Evolutionary conservation across 208 protist species (phyloP).

Genomic region (Trypanosoma boissoni): DNA sequence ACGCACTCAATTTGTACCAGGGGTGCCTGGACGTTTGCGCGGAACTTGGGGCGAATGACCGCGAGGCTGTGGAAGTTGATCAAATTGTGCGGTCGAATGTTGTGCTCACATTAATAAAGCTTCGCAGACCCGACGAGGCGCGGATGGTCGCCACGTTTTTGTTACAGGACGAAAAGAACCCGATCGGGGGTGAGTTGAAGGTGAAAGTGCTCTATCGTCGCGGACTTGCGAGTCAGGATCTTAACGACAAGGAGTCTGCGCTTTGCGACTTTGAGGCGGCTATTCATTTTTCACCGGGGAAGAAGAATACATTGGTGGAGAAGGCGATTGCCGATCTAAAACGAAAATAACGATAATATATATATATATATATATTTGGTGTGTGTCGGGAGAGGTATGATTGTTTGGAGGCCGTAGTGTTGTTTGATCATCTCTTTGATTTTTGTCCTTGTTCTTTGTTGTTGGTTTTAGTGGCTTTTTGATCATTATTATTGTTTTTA

Average conservation of each 20-base stretch:
- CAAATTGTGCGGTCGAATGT: slow-evolving; percentile 73
- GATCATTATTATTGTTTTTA: slow-evolving; percentile 7
- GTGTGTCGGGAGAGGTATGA: no score
- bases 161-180: slow-evolving; percentile 50
- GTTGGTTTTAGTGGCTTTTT: background rate
- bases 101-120: slow-evolving; percentile 58
- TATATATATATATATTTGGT: no score
- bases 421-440: background rate
- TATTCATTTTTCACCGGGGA: slow-evolving; percentile 49
- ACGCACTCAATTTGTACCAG: slow-evolving; percentile 65
- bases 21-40: slow-evolving; percentile 62
- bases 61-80: slow-evolving; percentile 41
- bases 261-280: slow-evolving; percentile 71
- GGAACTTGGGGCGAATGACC: slow-evolving; percentile 42
- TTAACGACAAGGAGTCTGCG: slow-evolving; percentile 53
- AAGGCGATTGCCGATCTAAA: slow-evolving; percentile 45
- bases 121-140: slow-evolving; percentile 68
- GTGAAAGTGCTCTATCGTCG: slow-evolving; percentile 82
- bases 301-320: slow-evolving; percentile 41
- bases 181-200: slow-evolving; percentile 36
- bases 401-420: no score
- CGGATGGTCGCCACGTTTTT: slow-evolving; percentile 70
- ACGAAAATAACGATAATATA: background rate
- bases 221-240: slow-evolving; percentile 58
- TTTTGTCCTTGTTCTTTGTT: background rate